Conservation (phyloP, 371 early-diverging fungal genomes). For the Rhizopus sp. region DNA sequence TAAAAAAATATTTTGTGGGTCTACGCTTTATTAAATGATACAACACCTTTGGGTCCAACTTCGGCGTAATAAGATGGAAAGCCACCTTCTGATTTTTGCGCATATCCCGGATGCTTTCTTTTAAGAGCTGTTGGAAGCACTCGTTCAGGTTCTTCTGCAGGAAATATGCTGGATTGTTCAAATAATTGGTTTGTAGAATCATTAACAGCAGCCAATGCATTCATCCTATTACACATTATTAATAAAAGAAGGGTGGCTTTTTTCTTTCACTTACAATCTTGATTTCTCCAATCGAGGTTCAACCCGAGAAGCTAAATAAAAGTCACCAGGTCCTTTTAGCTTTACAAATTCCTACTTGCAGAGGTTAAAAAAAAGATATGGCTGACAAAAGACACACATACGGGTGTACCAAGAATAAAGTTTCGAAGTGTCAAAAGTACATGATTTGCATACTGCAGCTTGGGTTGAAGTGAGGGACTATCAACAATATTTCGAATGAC, state of each 20-base stretch:
- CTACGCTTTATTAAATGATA: slow-evolving; percentile 31
- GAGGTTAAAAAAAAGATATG: slow-evolving; percentile 19
- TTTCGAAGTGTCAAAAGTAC: slow-evolving; percentile 37
- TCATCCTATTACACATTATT: slow-evolving; percentile 27
- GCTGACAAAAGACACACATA: slow-evolving; percentile 30
- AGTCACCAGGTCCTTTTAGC: slow-evolving; percentile 70
- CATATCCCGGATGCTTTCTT: slow-evolving; percentile 40
- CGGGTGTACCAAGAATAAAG: slow-evolving; percentile 51
- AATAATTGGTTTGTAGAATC: slow-evolving; percentile 47
- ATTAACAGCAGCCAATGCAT: slow-evolving; percentile 43
- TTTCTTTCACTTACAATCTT: slow-evolving; percentile 35
- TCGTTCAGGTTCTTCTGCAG: slow-evolving; percentile 21
- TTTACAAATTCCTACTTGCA: slow-evolving; percentile 63
- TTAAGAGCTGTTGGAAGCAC: slow-evolving; percentile 2
- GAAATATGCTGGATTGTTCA: slow-evolving; percentile 40
- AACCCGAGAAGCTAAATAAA: slow-evolving; percentile 66
- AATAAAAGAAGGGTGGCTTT: not conserved
- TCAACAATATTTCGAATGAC: slow-evolving; percentile 46
- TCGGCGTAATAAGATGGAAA: slow-evolving; percentile 48
- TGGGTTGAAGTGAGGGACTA: slow-evolving; percentile 54
- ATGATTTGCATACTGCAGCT: slow-evolving; percentile 40
- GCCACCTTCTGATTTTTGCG: slow-evolving; percentile 41
- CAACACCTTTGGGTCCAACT: slow-evolving; percentile 36
- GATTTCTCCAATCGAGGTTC: slow-evolving; percentile 54
- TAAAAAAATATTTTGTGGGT: not conserved